Evolutionary conservation across 1,284 basidiomycete species (phyloP), one percentile per base, ranked within the genome.

Genomic region (Sphagnurus paluster): DNA sequence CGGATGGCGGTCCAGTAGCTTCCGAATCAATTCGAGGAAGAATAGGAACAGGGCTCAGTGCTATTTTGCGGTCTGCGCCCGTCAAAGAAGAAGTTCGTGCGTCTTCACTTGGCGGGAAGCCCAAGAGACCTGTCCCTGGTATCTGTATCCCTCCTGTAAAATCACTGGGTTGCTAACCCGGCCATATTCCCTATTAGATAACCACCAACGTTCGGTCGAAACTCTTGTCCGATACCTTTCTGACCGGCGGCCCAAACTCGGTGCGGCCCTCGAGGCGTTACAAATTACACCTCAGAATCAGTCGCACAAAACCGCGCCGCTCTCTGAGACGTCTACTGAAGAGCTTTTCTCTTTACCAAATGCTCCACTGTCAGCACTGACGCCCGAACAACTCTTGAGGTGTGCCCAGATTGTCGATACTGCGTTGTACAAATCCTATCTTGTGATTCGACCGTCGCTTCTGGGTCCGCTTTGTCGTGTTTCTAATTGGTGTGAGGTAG

Each of bases 401-500:
- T 89, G 89, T 42, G 95, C 94, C 0, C 94, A 97, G 67, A 84
- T 98, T 16, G 90, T 98, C 16, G 94, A 99, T 62, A 99, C 97
- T 0, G 93, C 91, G 6, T 69, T 99, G 53, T 95, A 99, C 72
- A 97, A 97, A 68, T 87, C 88, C 7, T 98, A 97, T 64, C 70
- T 99, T 16, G 75, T 90, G 28, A 87, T 88, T 23, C 77, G 90
- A 46, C 94, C 96, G 0, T 82, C 79, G 7, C 70, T 99, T 48
- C 72, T 99, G 4, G 93, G 92, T 0, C 83, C 92, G 19, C 67
- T 99, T 34, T 98, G 96, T 66, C 79, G 97, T 29, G 75, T 96
- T 30, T 83, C 91, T 16, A 98, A 98, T 66, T 99, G 94, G 93
- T 98, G 95, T 67, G 93, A 98, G 61, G 93, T 98, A 0, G 84